These are phyloP conservation scores for Raddia guianensis DNA, from an alignment of 176 grass and related monocot genomes.

Conservation along the genomic window DNA sequence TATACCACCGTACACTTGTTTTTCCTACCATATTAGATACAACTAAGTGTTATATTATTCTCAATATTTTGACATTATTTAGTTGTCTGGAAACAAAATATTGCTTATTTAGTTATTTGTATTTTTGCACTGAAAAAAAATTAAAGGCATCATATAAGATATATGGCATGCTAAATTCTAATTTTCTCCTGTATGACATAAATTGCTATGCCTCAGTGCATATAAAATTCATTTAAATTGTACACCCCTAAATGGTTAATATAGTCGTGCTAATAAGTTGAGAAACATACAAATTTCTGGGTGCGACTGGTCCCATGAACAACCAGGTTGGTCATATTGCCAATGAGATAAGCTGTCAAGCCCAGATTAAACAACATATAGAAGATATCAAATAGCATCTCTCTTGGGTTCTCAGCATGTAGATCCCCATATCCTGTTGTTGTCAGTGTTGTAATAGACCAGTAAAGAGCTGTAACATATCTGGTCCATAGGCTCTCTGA, in stretches of 20 bases:
- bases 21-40: slow-evolving; percentile 4
- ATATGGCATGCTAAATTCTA: slow-evolving; percentile 3
- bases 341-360: slow-evolving; percentile 91
- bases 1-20: slow-evolving; percentile 1
- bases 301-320: slow-evolving; percentile 97
- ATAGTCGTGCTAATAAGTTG: slow-evolving; percentile 26
- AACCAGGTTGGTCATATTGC: slow-evolving; percentile 99
- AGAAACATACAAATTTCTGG: slow-evolving; percentile 74
- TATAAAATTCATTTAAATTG: slow-evolving; percentile 29
- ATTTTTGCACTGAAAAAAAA: slow-evolving; percentile 6
- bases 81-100: not conserved
- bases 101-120: not conserved
- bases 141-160: not conserved
- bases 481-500: slow-evolving; percentile 75
- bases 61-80: slow-evolving; percentile 11
- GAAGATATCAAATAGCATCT: slow-evolving; percentile 94
- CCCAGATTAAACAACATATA: slow-evolving; percentile 99
- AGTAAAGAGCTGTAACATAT: slow-evolving; percentile 95
- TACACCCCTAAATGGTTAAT: not conserved
- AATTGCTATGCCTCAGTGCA: not conserved
- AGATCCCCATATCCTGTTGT: slow-evolving; percentile 96
- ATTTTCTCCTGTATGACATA: not conserved
- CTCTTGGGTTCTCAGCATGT: slow-evolving; percentile 91
- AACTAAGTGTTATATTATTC: slow-evolving; percentile 21
- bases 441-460: slow-evolving; percentile 98